Evolutionary conservation across 139 green algal genomes (phyloP), one percentile per base, ranked within the genome.

Genomic region (Chloropicon primus): DNA sequence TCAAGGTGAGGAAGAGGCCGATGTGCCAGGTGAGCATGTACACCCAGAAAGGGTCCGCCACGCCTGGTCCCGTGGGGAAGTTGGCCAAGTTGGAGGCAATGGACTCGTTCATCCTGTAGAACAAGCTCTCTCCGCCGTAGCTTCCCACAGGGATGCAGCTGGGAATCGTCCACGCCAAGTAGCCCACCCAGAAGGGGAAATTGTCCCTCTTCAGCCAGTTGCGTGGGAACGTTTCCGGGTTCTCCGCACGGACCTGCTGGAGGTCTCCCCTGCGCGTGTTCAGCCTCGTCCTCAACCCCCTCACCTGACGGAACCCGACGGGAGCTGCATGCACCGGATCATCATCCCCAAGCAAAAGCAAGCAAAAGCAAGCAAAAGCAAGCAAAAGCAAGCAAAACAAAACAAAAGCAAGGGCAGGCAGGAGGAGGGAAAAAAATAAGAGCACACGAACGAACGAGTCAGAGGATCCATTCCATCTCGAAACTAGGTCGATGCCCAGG

Each of bases 51-150:
- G 85, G 81, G 81, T 89, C 85, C 53, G 74, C 76, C 1, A 96
- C 82, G 53, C 86, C 84, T 24, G 91, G 91, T 79, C 91, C 91
- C 22, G 72, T 82, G 73, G 91, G 91, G 89, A 94, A 96, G 74
- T 92, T 79, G 10, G 90, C 85, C 73, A 75, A 75, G 25, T 17
- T 10, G 10, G 10, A 5, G 5, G 72, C 72, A 17, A 75, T 75
- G 25, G 25, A 41, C 25, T 28, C 72, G 72, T 75, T 75, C 72
- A 75, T 5, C 25, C 25, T 28, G 26, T 28, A 27, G 26, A 75
- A 75, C 25, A 75, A 17, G 26, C 25, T 41, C 72, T 5, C 5
- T 17, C 72, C 72, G 26, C 72, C 72, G 26, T 25, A 28, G 25
- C 25, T 28, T 5, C 25, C 24, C 72, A 75, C 72, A 17, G 72